These are phyloP conservation scores for Phytopythium montanum DNA, from an alignment of 352 stramenopile genomes.

Conservation along the genomic window DNA sequence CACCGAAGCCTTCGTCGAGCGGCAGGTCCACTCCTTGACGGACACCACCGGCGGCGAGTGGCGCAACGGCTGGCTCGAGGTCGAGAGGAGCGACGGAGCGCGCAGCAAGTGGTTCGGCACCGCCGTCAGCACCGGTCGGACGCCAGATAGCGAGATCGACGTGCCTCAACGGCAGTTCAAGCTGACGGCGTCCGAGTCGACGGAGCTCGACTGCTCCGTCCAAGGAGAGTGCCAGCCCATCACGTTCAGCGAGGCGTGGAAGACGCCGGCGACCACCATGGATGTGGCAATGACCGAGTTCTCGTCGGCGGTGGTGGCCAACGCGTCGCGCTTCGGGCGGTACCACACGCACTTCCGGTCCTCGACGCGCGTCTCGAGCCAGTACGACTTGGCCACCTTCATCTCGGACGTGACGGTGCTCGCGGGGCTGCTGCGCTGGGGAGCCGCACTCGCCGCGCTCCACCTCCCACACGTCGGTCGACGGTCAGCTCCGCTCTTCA, in stretches of 20 bases:
- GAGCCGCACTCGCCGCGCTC: slow-evolving; percentile 18
- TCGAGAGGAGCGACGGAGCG: slow-evolving; percentile 2
- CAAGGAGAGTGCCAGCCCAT: slow-evolving; percentile 1
- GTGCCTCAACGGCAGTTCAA: slow-evolving; percentile 15
- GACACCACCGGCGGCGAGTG: slow-evolving; percentile 9
- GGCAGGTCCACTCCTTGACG: slow-evolving; percentile 6
- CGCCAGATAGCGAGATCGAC: neutral
- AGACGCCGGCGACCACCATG: slow-evolving; percentile 4
- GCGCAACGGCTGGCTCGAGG: slow-evolving; percentile 32
- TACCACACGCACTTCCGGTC: slow-evolving; percentile 6
- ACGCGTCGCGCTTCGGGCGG: slow-evolving; percentile 17
- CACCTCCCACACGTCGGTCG: slow-evolving; percentile 9
- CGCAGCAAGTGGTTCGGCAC: slow-evolving; percentile 23
- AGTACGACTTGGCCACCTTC: slow-evolving; percentile 29
- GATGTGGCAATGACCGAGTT: slow-evolving; percentile 9
- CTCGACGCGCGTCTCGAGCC: slow-evolving; percentile 12
- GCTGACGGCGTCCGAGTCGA: slow-evolving; percentile 2
- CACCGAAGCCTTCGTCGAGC: slow-evolving; percentile 11
- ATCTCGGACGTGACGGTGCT: slow-evolving; percentile 25
- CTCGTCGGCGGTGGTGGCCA: slow-evolving; percentile 13
- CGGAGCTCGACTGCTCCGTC: slow-evolving; percentile 14
- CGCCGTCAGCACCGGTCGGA: slow-evolving; percentile 17
- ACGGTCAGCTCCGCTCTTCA: slow-evolving; percentile 9
- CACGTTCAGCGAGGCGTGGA: slow-evolving; percentile 8
- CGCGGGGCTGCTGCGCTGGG: slow-evolving; percentile 26